phyloP scores from a whole-genome alignment of 768 basidiomycete species.

The Leccinellum albellum region DNA sequence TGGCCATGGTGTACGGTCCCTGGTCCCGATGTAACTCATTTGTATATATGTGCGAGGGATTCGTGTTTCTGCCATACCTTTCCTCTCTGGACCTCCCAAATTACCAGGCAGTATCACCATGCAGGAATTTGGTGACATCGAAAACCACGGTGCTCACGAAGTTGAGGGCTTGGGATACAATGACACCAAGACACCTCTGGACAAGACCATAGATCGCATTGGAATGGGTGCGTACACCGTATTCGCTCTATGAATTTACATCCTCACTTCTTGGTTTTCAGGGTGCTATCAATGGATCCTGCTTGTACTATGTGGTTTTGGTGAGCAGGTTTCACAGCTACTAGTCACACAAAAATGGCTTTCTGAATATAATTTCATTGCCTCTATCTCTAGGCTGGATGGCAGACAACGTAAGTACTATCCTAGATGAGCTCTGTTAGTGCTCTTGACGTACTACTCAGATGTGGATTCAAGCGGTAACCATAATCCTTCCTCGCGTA shows the following conservation, averaged over 20 bases:
- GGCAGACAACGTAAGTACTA: slow-evolving; percentile 83
- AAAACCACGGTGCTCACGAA: slow-evolving; percentile 28
- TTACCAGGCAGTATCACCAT: background rate
- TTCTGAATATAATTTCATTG: background rate
- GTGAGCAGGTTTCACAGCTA: slow-evolving; percentile 41
- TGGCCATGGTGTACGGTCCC: too few species aligned
- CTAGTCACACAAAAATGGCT: background rate
- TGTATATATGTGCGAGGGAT: too few species aligned
- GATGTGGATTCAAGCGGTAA: slow-evolving; percentile 93
- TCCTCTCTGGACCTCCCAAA: background rate
- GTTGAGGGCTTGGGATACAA: slow-evolving; percentile 19
- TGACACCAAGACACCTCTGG: slow-evolving; percentile 59
- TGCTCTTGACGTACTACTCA: slow-evolving; percentile 36
- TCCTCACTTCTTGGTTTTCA: slow-evolving; percentile 16
- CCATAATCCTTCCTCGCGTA: slow-evolving; percentile 91
- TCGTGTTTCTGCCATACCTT: background rate
- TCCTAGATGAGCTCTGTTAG: background rate
- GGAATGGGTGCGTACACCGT: slow-evolving; percentile 63
- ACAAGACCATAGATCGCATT: slow-evolving; percentile 85
- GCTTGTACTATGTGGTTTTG: slow-evolving; percentile 83
- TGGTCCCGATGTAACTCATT: too few species aligned
- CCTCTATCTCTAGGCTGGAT: slow-evolving; percentile 64
- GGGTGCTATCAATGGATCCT: slow-evolving; percentile 80
- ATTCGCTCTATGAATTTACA: background rate
- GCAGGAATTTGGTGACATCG: background rate